Conservation (phyloP, 129 eudicot species). For the Saposhnikovia divaricata region DNA sequence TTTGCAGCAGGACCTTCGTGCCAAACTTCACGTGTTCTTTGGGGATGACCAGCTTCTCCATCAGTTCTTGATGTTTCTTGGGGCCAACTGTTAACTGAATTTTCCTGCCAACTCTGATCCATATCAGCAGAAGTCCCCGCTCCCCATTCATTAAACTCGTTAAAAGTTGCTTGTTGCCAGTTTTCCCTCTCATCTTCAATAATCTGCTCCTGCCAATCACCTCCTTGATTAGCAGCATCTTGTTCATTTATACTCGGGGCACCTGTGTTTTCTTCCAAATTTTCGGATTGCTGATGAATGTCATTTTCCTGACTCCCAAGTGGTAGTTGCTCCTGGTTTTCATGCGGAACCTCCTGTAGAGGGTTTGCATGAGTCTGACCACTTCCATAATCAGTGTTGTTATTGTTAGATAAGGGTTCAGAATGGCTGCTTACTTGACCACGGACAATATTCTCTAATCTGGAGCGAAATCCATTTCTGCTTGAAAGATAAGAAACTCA, state of each 20-base stretch:
- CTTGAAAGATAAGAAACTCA: conserved; percentile 10
- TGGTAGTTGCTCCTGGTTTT: conserved; percentile 39
- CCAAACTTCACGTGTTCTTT: conserved; percentile 51
- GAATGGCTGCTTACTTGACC: conserved; percentile 67
- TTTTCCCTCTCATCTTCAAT: conserved; percentile 56
- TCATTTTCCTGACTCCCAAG: conserved; percentile 36
- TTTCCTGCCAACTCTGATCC: conserved; percentile 48
- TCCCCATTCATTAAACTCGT: conserved; percentile 50
- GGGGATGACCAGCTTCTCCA: conserved; percentile 35
- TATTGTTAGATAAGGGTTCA: conserved; percentile 31
- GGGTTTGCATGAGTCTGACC: conserved; percentile 32
- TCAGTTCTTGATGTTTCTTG: conserved; percentile 37
- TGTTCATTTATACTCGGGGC: conserved; percentile 35
- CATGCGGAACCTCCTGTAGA: conserved; percentile 48
- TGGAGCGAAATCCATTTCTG: conserved; percentile 92
- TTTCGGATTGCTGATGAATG: conserved; percentile 33
- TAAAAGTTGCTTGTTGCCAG: conserved; percentile 41
- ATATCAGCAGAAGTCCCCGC: conserved; percentile 32
- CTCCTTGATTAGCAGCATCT: conserved; percentile 34
- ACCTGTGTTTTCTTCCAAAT: conserved; percentile 26
- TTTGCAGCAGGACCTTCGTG: conserved; percentile 48
- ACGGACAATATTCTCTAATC: conserved; percentile 66
- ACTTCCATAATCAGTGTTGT: conserved; percentile 28
- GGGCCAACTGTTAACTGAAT: conserved; percentile 43
- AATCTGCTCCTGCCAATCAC: conserved; percentile 41